Percentiles rank a stretch among this genome's conserved stretches.
These are phyloP conservation scores for Prinsepia uniflora DNA, from an alignment of 306 rosid species.

Conservation along the genomic window DNA sequence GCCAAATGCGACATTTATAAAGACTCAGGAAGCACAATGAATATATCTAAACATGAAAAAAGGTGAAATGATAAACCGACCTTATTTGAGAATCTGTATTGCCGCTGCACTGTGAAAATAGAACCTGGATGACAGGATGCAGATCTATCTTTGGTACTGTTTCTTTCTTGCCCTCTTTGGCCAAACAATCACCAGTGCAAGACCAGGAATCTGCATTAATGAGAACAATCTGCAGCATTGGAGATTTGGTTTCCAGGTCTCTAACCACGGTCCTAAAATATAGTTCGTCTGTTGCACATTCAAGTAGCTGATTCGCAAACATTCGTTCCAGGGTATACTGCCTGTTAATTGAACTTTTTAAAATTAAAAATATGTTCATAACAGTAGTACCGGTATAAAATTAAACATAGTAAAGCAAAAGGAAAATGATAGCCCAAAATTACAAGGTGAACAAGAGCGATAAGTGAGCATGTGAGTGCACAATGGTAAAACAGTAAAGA, in stretches of 20 bases:
- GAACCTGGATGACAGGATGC: slow-evolving; percentile 63
- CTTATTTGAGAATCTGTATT: slow-evolving; percentile 55
- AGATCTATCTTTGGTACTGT: slow-evolving; percentile 45
- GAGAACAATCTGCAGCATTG: slow-evolving; percentile 63
- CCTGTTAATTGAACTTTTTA: slow-evolving; percentile 39
- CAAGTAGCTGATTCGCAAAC: slow-evolving; percentile 70
- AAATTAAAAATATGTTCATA: slow-evolving; percentile 15
- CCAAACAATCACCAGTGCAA: slow-evolving; percentile 50
- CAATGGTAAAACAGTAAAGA: neutral
- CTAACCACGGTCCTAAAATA: slow-evolving; percentile 76
- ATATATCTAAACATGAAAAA: neutral
- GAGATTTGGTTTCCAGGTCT: slow-evolving; percentile 60
- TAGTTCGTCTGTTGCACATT: slow-evolving; percentile 71
- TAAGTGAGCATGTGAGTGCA: neutral
- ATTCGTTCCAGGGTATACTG: slow-evolving; percentile 64
- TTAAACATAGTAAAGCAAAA: slow-evolving; percentile 7
- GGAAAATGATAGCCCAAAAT: neutral
- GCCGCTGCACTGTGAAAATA: slow-evolving; percentile 50
- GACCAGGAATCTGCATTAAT: slow-evolving; percentile 74
- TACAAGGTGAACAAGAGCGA: neutral
- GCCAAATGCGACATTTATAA: neutral
- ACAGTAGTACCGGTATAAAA: slow-evolving; percentile 10
- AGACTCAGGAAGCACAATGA: neutral
- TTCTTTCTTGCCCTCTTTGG: slow-evolving; percentile 28
- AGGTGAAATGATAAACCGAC: slow-evolving; percentile 34